These are phyloP conservation scores for Rubia yunnanensis DNA, from an alignment of 257 asterid genomes.

Conservation along the genomic window DNA sequence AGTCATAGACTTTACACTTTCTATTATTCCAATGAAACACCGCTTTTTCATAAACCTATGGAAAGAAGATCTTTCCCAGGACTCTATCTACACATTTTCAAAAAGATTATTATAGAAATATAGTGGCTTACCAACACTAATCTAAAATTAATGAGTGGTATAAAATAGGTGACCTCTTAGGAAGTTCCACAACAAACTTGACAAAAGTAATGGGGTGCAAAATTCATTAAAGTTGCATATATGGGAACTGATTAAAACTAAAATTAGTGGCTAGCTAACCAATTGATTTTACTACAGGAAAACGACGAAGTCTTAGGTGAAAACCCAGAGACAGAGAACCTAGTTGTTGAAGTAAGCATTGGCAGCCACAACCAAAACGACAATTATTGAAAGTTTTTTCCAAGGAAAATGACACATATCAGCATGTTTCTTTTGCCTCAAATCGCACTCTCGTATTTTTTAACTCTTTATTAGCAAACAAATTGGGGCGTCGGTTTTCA, in stretches of 20 bases:
- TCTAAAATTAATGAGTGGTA: too few species aligned
- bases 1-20: too few species aligned
- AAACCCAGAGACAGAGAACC: not conserved
- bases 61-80: too few species aligned
- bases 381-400: conserved; percentile 21
- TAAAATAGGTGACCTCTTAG: too few species aligned
- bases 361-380: conserved; percentile 7
- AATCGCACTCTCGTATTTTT: not conserved
- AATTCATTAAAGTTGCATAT: not conserved
- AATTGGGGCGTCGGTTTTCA: conserved; percentile 4
- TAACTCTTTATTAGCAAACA: not conserved
- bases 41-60: too few species aligned
- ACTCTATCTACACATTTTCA: too few species aligned
- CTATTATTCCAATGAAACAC: too few species aligned
- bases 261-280: not conserved
- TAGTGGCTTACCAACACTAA: too few species aligned
- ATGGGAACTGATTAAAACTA: not conserved
- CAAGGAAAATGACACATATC: conserved; percentile 15
- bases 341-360: conserved; percentile 8
- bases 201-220: not conserved
- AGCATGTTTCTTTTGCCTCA: not conserved
- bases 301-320: conserved; percentile 1
- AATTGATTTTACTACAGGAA: not conserved
- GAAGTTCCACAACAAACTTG: not conserved
- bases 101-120: too few species aligned